Evolutionary conservation across 257 asterid species (phyloP), one percentile per base, ranked within the genome.

Genomic region (Plectranthus barbatus): DNA sequence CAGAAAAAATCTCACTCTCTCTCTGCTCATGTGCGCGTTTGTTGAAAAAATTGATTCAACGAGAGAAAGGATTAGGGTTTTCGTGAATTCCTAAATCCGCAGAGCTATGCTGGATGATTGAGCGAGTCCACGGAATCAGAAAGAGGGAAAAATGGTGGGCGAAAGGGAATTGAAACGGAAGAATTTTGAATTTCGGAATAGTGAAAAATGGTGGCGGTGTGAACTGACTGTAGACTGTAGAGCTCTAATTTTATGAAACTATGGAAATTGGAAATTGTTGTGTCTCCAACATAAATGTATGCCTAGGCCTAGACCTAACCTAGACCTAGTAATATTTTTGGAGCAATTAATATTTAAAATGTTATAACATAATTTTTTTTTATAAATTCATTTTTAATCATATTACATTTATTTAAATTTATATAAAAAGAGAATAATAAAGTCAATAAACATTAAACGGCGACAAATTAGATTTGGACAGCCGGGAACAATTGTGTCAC

Each of bases 91-190:
- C 54, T 21, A 29, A 58, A 5, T 13, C 10, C 4, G 60, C 65
- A 34, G 65, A 45, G 59, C 6, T 56, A 50, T 56, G 36, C 21
- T 45, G n/a, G 77, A 56, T 26, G 69, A 72, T 61, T 69, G 66
- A 58, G 60, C 56, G 45, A 17, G 40, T 42, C 37, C 50, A 20
- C 24, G 41, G 13, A 31, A 11, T 21, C 62, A 44, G 18, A 61
- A 44, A 57, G 66, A 68, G 76, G 60, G 66, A 53, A 76, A 72
- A 76, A 59, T 78, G 80, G 83, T 60, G 76, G 63, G 74, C 64
- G 42, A 34, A 55, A 42, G 63, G 8, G 40, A 52, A 50, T 39
- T 57, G 72, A 65, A 75, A 76, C 69, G 81, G 67, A 42, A 62
- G 58, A 17, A 56, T 83, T 81, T 72, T 71, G 70, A 70, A 72